Conservation (phyloP, 129 eudicot genomes). For the Ambrosia trifida region DNA sequence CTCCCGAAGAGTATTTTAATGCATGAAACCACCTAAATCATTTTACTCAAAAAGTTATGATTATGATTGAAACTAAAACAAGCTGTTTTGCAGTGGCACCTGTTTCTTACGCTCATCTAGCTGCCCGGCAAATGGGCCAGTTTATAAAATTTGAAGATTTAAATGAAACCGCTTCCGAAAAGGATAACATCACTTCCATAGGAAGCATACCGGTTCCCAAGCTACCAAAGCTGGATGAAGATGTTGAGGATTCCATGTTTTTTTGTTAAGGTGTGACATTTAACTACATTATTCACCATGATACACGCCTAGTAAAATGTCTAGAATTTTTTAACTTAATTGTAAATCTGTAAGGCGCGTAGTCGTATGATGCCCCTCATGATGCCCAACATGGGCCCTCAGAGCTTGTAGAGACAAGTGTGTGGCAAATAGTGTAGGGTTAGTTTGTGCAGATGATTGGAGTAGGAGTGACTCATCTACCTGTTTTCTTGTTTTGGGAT, state of each 20-base stretch:
- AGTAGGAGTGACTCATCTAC: slow-evolving; percentile 18
- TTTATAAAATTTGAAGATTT: slow-evolving; percentile 67
- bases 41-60: background rate
- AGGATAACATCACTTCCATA: slow-evolving; percentile 42
- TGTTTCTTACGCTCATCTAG: slow-evolving; percentile 86
- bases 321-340: slow-evolving; percentile 11
- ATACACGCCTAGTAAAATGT: slow-evolving; percentile 1
- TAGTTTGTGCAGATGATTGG: slow-evolving; percentile 24
- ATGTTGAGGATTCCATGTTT: slow-evolving; percentile 82
- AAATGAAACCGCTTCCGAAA: slow-evolving; percentile 50
- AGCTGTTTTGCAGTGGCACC: slow-evolving; percentile 73
- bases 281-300: background rate
- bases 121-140: slow-evolving; percentile 87
- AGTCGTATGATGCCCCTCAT: slow-evolving; percentile 1
- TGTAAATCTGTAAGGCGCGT: slow-evolving; percentile 34
- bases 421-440: slow-evolving; percentile 14
- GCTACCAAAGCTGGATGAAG: slow-evolving; percentile 69
- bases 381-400: background rate
- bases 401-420: slow-evolving; percentile 15
- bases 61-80: background rate
- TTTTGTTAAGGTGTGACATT: slow-evolving; percentile 58
- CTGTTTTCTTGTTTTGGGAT: slow-evolving; percentile 20
- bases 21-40: slow-evolving; percentile 2
- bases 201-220: slow-evolving; percentile 53
- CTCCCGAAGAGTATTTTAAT: background rate